phyloP scores from a whole-genome alignment of 1,284 basidiomycete species.

The Cryptococcus sp. region DNA sequence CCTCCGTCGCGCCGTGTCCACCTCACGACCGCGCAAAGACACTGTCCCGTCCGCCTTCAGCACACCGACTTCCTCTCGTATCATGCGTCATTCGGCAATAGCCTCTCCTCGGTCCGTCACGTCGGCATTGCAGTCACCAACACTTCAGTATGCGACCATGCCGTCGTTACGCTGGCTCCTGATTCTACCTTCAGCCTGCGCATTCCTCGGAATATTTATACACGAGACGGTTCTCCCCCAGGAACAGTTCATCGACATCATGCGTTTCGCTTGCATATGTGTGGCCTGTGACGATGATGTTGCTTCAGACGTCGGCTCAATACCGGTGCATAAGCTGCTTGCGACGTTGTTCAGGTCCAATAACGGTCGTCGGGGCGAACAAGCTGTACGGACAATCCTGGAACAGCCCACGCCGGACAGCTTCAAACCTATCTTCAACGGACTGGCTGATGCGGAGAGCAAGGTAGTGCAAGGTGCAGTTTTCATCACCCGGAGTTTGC shows the following conservation, averaged over 20 bases:
- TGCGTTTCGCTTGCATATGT: constrained; percentile 36
- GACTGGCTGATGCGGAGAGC: constrained; percentile 30
- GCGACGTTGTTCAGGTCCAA: constrained; percentile 36
- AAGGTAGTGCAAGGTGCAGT: constrained; percentile 45
- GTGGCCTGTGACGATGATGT: constrained; percentile 37
- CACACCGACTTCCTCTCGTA: constrained; percentile 12
- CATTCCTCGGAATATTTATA: constrained; percentile 35
- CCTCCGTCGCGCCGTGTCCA: constrained; percentile 6
- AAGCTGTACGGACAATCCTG: constrained; percentile 37
- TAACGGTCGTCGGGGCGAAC: constrained; percentile 41
- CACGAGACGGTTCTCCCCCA: constrained; percentile 35
- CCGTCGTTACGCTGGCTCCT: constrained; percentile 29
- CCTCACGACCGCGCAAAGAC: constrained; percentile 9
- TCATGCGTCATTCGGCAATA: constrained; percentile 7
- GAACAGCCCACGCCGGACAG: constrained; percentile 30
- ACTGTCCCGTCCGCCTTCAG: constrained; percentile 9
- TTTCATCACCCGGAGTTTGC: constrained; percentile 31
- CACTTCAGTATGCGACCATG: constrained; percentile 11
- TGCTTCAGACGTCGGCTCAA: constrained; percentile 25
- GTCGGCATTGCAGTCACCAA: constrained; percentile 11
- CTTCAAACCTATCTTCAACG: constrained; percentile 20
- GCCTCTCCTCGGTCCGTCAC: constrained; percentile 10
- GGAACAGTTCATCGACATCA: constrained; percentile 38
- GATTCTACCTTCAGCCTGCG: constrained; percentile 31
- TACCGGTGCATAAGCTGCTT: constrained; percentile 31